phyloP scores from a whole-genome alignment of 495 filamentous ascomycete species.

The Aspergillus biplanus region DNA sequence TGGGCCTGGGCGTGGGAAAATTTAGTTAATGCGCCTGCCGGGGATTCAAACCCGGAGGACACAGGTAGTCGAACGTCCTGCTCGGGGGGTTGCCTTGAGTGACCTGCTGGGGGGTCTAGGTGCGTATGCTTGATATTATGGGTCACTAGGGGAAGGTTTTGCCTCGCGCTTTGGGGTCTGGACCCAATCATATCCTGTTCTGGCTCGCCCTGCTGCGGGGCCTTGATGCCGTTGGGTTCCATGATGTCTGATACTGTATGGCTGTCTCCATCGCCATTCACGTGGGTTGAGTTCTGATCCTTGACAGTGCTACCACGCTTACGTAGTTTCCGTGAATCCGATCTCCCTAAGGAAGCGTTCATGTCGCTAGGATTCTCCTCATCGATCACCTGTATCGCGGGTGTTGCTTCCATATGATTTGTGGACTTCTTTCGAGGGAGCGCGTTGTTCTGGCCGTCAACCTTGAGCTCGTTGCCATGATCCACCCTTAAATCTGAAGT shows the following conservation, averaged over 20 bases:
- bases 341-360: conserved; percentile 31
- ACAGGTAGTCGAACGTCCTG: conserved; percentile 57
- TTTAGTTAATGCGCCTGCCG: conserved; percentile 42
- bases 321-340: conserved; percentile 51
- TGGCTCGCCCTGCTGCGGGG: conserved; percentile 10
- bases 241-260: conserved; percentile 3
- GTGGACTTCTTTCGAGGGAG: conserved; percentile 12
- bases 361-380: conserved; percentile 38
- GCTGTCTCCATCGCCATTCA: conserved; percentile 23
- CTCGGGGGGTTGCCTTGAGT: conserved; percentile 51
- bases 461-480: conserved; percentile 17
- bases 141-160: conserved; percentile 50
- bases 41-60: conserved; percentile 49
- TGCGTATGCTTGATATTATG: conserved; percentile 53
- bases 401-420: conserved; percentile 33
- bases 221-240: conserved; percentile 7
- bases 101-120: conserved; percentile 48
- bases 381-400: conserved; percentile 54
- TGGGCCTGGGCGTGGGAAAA: conserved; percentile 46
- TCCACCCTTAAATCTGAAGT: conserved; percentile 36
- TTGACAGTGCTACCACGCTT: conserved; percentile 46
- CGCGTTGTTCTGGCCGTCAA: conserved; percentile 23
- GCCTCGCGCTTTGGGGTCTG: conserved; percentile 32
- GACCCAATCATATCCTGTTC: conserved; percentile 22
- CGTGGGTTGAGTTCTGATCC: conserved; percentile 13